These are phyloP conservation scores for Pulicaria dysenterica DNA, from an alignment of 129 eudicot genomes.

Conservation along the genomic window DNA sequence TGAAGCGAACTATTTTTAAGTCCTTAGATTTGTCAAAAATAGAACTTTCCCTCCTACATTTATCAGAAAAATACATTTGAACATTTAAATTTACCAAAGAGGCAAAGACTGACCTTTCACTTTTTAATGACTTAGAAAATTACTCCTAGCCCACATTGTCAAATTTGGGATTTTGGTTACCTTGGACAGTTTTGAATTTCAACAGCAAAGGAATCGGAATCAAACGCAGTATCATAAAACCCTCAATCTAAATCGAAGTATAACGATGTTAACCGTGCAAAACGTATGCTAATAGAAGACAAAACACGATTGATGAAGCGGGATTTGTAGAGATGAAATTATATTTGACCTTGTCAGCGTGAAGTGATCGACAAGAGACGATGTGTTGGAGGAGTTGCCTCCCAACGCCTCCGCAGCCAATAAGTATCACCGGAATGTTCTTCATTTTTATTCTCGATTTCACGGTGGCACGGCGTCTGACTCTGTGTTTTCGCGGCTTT, in stretches of 20 bases:
- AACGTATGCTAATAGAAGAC: neutral
- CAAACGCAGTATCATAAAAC: neutral
- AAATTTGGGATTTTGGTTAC: too few species aligned
- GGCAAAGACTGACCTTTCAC: too few species aligned
- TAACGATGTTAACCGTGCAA: neutral
- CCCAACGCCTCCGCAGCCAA: constrained; percentile 99
- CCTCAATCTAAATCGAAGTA: neutral
- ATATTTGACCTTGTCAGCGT: constrained; percentile 52
- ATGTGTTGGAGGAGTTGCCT: constrained; percentile 82
- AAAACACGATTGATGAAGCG: neutral
- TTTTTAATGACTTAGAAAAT: too few species aligned
- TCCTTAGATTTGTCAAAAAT: too few species aligned
- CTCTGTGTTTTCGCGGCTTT: constrained; percentile 9
- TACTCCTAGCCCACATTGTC: too few species aligned
- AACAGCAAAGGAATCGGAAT: neutral
- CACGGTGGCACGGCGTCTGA: neutral
- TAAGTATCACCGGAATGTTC: constrained; percentile 58
- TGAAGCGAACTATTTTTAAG: too few species aligned
- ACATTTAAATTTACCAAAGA: too few species aligned
- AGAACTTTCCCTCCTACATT: too few species aligned
- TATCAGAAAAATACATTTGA: too few species aligned
- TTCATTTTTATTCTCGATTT: constrained; percentile 46
- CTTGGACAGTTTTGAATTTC: neutral
- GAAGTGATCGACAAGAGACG: constrained; percentile 72
- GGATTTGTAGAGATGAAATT: neutral